Evolutionary conservation across 768 basidiomycete genomes (phyloP).

Genomic region (Xerocomellus intermedius): DNA sequence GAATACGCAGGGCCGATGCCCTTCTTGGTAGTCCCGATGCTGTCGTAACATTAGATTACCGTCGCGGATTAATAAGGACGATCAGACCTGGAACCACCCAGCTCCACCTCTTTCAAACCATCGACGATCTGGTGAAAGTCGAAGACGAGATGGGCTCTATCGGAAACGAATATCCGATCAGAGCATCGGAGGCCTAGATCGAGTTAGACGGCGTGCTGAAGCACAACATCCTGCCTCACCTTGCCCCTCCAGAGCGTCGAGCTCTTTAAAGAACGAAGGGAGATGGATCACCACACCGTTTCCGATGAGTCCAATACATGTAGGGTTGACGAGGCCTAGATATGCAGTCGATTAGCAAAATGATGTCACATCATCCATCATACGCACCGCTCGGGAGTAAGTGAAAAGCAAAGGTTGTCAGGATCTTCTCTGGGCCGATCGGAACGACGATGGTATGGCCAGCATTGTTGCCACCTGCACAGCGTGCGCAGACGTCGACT

Average conservation of each 20-base stretch:
- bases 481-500: conserved; percentile 89
- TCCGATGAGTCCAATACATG: conserved; percentile 85
- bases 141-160: conserved; percentile 95
- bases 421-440: conserved; percentile 60
- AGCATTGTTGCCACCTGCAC: conserved; percentile 98
- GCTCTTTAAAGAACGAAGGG: conserved; percentile 91
- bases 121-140: conserved; percentile 99
- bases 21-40: conserved; percentile 97
- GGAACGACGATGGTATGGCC: conserved; percentile 96
- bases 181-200: conserved; percentile 77
- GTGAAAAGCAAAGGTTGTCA: conserved; percentile 93
- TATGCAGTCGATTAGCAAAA: neutral
- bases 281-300: conserved; percentile 95
- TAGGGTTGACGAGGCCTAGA: conserved; percentile 34
- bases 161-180: conserved; percentile 85
- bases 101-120: conserved; percentile 95
- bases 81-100: conserved; percentile 78
- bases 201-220: conserved; percentile 1
- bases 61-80: neutral
- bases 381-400: conserved; percentile 82
- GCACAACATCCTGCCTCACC: conserved; percentile 44
- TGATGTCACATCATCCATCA: neutral
- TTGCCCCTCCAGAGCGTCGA: conserved; percentile 81
- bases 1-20: conserved; percentile 99
- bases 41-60: conserved; percentile 27